Percentiles rank a stretch among this genome's conserved stretches.
These are phyloP conservation scores for Stemphylium beticola DNA, from an alignment of 2,329 filamentous ascomycete genomes.

Conservation along the genomic window DNA sequence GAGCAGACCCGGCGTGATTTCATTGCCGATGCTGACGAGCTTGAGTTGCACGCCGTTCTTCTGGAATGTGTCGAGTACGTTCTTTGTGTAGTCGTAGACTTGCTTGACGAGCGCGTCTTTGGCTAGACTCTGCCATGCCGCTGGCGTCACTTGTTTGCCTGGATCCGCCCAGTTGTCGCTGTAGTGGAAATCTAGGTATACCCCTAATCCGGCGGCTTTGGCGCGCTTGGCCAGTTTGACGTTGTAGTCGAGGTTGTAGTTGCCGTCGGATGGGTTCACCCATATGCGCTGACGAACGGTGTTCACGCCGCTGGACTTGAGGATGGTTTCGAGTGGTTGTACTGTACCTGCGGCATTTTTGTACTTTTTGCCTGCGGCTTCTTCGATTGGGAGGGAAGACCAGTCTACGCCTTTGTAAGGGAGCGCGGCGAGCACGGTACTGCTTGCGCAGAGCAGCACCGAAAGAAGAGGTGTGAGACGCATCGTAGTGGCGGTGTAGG, in stretches of 20 bases:
- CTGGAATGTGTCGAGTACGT: constrained; percentile 67
- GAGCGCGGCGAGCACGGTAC: constrained; percentile 54
- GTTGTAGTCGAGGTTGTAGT: constrained; percentile 74
- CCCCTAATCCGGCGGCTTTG: constrained; percentile 64
- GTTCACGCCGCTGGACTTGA: constrained; percentile 68
- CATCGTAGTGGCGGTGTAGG: constrained; percentile 23
- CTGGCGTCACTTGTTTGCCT: constrained; percentile 65
- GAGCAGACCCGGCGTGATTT: constrained; percentile 71
- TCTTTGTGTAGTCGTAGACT: constrained; percentile 72
- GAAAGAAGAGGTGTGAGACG: constrained; percentile 28
- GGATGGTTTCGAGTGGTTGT: constrained; percentile 67
- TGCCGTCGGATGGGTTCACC: constrained; percentile 67
- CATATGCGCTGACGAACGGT: constrained; percentile 74
- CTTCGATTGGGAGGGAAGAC: constrained; percentile 70
- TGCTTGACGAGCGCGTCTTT: constrained; percentile 65
- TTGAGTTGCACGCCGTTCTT: constrained; percentile 60
- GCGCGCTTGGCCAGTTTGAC: constrained; percentile 70
- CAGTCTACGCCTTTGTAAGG: constrained; percentile 73
- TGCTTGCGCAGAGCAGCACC: constrained; percentile 27
- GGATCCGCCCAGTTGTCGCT: constrained; percentile 77
- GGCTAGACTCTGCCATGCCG: constrained; percentile 65
- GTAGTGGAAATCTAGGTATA: constrained; percentile 70
- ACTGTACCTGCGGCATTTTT: constrained; percentile 61
- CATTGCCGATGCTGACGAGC: constrained; percentile 75
- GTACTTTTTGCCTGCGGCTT: constrained; percentile 66